Conservation (phyloP, 2,329 filamentous ascomycete species). For the Neofusicoccum laricinum region DNA sequence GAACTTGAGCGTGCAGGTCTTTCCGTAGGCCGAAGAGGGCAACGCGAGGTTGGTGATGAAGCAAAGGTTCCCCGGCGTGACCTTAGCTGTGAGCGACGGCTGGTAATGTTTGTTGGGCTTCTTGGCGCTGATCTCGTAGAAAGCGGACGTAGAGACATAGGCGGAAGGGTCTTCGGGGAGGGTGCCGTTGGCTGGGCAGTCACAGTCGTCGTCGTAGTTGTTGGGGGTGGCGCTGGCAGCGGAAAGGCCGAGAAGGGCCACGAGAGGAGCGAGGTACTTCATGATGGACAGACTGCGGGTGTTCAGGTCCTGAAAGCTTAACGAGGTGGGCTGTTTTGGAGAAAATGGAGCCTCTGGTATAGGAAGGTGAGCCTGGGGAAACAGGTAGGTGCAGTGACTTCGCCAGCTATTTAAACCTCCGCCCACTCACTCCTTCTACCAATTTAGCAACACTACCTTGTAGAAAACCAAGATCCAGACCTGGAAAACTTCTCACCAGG, state of each 20-base stretch:
- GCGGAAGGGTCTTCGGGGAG: slow-evolving; percentile 13
- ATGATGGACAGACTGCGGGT: not conserved
- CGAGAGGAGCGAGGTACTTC: not conserved
- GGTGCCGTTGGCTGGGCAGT: slow-evolving; percentile 18
- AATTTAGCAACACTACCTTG: not conserved
- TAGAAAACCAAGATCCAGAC: not conserved
- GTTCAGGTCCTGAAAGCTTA: not conserved
- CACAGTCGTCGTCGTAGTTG: slow-evolving; percentile 16
- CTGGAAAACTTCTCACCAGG: not conserved
- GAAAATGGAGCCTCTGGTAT: not conserved
- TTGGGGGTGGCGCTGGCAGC: slow-evolving; percentile 1
- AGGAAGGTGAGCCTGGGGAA: not conserved
- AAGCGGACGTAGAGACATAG: slow-evolving; percentile 17
- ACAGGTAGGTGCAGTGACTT: not conserved
- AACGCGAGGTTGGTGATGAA: slow-evolving; percentile 22
- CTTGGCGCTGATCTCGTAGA: slow-evolving; percentile 19
- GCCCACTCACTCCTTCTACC: not conserved
- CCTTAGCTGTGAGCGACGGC: slow-evolving; percentile 15
- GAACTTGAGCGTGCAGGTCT: slow-evolving; percentile 31
- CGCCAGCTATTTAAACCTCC: not conserved
- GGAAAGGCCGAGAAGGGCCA: not conserved
- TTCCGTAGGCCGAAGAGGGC: slow-evolving; percentile 21
- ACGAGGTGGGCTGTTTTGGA: not conserved
- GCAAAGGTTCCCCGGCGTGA: slow-evolving; percentile 22
- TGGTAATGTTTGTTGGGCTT: slow-evolving; percentile 19